Percentiles rank a stretch among this genome's conserved stretches.
phyloP scores from a whole-genome alignment of 1,284 basidiomycete species.

The Pseudozyma thailandica region DNA sequence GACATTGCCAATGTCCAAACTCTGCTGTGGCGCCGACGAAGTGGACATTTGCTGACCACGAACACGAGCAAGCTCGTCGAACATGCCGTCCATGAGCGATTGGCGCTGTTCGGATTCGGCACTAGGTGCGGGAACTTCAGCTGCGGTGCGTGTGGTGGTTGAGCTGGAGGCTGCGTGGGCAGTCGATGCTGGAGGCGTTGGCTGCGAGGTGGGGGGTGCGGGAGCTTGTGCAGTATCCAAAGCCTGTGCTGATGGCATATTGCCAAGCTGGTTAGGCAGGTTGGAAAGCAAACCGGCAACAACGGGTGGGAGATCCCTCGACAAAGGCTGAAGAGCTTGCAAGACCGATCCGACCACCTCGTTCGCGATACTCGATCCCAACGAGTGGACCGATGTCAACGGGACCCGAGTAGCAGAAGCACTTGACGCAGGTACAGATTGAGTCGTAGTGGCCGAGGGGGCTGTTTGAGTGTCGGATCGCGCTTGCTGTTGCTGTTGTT shows the following conservation, averaged over 20 bases:
- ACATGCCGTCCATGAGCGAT: constrained; percentile 26
- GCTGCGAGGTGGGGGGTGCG: too few relatives aligned
- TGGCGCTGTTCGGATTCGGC: constrained; percentile 11
- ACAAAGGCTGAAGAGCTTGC: constrained; percentile 20
- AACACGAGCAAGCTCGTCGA: constrained; percentile 25
- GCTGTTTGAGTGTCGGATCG: background rate
- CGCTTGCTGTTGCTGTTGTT: background rate
- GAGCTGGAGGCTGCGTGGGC: too few relatives aligned
- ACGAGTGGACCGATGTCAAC: background rate
- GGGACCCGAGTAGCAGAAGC: background rate
- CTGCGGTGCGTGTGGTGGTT: background rate
- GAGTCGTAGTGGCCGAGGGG: background rate
- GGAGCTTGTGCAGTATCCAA: background rate
- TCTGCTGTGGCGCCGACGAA: background rate
- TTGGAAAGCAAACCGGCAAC: constrained; percentile 5
- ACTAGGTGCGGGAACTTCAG: background rate
- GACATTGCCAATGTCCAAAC: too few relatives aligned
- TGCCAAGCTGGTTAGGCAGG: background rate
- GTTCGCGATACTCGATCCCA: constrained; percentile 1
- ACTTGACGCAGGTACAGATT: background rate
- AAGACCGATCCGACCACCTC: constrained; percentile 6
- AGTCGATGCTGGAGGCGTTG: too few relatives aligned
- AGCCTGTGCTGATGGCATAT: background rate
- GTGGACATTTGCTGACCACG: constrained; percentile 12
- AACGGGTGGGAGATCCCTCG: constrained; percentile 3